These are phyloP conservation scores for Petunia secreta DNA, from an alignment of 257 asterid genomes.

Conservation along the genomic window DNA sequence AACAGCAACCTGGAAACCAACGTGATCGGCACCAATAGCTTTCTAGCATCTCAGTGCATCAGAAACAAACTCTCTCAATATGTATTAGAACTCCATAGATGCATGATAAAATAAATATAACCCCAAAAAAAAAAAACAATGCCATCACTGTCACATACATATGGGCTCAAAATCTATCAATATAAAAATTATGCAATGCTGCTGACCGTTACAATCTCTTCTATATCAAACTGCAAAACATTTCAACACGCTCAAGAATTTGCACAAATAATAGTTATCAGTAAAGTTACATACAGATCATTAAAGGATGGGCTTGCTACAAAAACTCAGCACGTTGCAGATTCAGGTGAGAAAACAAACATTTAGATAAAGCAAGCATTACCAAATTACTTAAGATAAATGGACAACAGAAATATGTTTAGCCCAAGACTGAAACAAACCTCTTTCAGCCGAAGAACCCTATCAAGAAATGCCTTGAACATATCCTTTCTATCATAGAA, in stretches of 20 bases:
- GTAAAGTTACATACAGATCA: slow-evolving; percentile 1
- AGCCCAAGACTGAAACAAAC: slow-evolving; percentile 43
- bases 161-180: background rate
- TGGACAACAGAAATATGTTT: background rate
- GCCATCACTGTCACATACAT: background rate
- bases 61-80: slow-evolving; percentile 6
- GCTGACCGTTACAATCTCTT: background rate
- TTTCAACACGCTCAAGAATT: background rate
- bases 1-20: background rate
- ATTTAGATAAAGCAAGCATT: background rate
- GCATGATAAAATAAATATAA: slow-evolving; percentile 15
- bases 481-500: slow-evolving; percentile 72
- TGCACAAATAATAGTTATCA: background rate
- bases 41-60: background rate
- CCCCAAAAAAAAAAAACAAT: background rate
- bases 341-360: background rate
- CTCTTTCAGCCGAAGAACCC: slow-evolving; percentile 89
- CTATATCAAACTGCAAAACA: background rate
- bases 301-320: background rate
- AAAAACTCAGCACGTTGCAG: background rate
- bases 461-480: slow-evolving; percentile 87
- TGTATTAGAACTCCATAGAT: background rate
- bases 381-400: background rate
- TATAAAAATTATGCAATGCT: background rate
- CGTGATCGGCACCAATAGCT: background rate